Percentiles rank a stretch among this genome's conserved stretches.
Conservation (phyloP, 2,329 filamentous ascomycete species). For the Torrubiellomyces zombiae region DNA sequence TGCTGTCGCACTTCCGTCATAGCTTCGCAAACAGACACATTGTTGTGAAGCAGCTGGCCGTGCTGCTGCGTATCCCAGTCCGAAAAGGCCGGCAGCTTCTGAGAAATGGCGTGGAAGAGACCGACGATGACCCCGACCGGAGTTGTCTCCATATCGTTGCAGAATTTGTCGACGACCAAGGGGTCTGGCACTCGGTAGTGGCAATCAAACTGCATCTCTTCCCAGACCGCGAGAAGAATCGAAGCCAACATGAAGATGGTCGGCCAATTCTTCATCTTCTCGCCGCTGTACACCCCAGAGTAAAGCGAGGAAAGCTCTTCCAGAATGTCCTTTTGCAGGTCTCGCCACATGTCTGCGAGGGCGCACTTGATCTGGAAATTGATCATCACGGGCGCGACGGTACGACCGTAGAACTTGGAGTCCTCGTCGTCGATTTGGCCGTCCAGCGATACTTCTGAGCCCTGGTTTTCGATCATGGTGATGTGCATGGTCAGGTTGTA, state of each 20-base stretch:
- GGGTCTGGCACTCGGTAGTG: slow-evolving; percentile 85
- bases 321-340: slow-evolving; percentile 87
- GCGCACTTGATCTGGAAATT: slow-evolving; percentile 99
- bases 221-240: slow-evolving; percentile 87
- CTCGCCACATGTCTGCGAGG: slow-evolving; percentile 95
- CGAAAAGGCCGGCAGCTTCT: slow-evolving; percentile 80
- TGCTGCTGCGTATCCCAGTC: slow-evolving; percentile 93
- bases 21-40: slow-evolving; percentile 79
- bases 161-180: slow-evolving; percentile 80
- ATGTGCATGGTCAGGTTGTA: slow-evolving; percentile 94
- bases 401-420: slow-evolving; percentile 80
- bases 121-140: slow-evolving; percentile 93
- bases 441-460: slow-evolving; percentile 58
- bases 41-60: slow-evolving; percentile 79
- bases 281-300: slow-evolving; percentile 94
- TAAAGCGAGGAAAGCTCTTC: slow-evolving; percentile 86
- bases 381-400: slow-evolving; percentile 92
- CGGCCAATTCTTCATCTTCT: slow-evolving; percentile 97
- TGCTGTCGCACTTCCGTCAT: slow-evolving; percentile 92
- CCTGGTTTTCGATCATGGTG: slow-evolving; percentile 81
- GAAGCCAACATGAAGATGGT: slow-evolving; percentile 96
- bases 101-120: slow-evolving; percentile 92
- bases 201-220: slow-evolving; percentile 97
- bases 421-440: slow-evolving; percentile 75
- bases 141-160: slow-evolving; percentile 88